Percentiles rank a stretch among this genome's conserved stretches.
These are phyloP conservation scores for Acanthamoeba comandoni DNA, from an alignment of 208 protist species.

Conservation along the genomic window DNA sequence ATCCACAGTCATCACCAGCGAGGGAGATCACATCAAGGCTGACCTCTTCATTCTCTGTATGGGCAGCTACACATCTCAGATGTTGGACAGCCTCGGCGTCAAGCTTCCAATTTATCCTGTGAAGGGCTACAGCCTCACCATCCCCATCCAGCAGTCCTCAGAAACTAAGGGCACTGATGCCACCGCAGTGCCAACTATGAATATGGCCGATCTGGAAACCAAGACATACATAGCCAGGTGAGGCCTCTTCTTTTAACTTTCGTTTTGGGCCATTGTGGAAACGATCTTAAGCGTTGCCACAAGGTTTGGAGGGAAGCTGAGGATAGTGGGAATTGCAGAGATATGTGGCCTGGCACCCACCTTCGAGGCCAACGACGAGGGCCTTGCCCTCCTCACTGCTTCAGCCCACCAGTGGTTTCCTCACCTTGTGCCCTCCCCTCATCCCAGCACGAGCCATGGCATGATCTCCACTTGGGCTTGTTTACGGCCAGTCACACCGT, in stretches of 20 bases:
- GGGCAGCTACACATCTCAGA: constrained; percentile 33
- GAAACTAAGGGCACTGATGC: not conserved
- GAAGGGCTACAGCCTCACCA: constrained; percentile 50
- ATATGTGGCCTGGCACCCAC: constrained; percentile 34
- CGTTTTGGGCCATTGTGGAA: too few relatives aligned
- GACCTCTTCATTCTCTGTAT: constrained; percentile 47
- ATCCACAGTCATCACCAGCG: not conserved
- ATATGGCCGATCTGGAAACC: constrained; percentile 50
- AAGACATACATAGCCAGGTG: constrained; percentile 54
- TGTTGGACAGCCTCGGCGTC: constrained; percentile 7
- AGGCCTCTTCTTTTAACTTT: too few relatives aligned
- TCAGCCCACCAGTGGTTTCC: constrained; percentile 6
- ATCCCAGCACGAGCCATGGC: not conserved
- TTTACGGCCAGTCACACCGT: constrained; percentile 52
- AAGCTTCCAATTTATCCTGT: constrained; percentile 51
- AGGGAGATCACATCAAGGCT: constrained; percentile 11
- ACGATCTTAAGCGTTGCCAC: too few relatives aligned
- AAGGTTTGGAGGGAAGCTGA: not conserved
- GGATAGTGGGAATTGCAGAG: constrained; percentile 57
- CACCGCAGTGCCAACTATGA: constrained; percentile 30
- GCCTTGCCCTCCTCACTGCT: not conserved
- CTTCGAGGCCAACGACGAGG: not conserved
- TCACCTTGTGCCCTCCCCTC: too few relatives aligned
- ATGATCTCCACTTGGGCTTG: constrained; percentile 34
- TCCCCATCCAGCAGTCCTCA: not conserved